phyloP scores from a whole-genome alignment of 2,329 filamentous ascomycete species.

The Cladosporium sp. region DNA sequence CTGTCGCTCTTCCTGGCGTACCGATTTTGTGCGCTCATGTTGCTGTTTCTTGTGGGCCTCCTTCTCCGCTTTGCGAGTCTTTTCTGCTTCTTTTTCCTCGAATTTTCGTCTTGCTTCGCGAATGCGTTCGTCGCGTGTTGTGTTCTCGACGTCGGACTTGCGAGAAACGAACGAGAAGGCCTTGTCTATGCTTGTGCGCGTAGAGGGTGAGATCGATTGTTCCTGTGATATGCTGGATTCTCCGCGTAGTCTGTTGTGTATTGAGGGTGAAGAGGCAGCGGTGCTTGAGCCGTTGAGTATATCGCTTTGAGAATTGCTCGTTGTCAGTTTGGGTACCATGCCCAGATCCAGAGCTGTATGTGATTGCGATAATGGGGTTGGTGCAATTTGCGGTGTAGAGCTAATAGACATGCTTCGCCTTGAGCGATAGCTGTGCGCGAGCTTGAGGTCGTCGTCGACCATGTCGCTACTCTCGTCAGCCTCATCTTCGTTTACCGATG shows the following conservation, averaged over 20 bases:
- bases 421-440: conserved; percentile 30
- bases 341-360: conserved; percentile 32
- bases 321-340: conserved; percentile 42
- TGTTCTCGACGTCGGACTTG: conserved; percentile 45
- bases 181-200: conserved; percentile 54
- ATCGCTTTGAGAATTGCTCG: conserved; percentile 50
- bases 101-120: conserved; percentile 55
- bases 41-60: conserved; percentile 46
- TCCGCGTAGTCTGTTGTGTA: conserved; percentile 39
- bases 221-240: conserved; percentile 38
- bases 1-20: conserved; percentile 40
- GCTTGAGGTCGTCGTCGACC: conserved; percentile 43
- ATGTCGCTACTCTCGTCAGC: conserved; percentile 38
- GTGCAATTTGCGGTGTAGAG: conserved; percentile 26
- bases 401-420: conserved; percentile 44
- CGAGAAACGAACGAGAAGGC: conserved; percentile 47
- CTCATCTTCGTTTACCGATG: conserved; percentile 43
- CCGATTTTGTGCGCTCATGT: conserved; percentile 41
- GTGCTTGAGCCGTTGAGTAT: conserved; percentile 42
- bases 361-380: conserved; percentile 30
- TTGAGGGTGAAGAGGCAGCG: conserved; percentile 18
- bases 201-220: conserved; percentile 43
- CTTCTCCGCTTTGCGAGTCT: conserved; percentile 50
- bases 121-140: conserved; percentile 53
- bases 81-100: conserved; percentile 56